phyloP scores from a whole-genome alignment of 441 rosid genomes.

The Adansonia gregorii region DNA sequence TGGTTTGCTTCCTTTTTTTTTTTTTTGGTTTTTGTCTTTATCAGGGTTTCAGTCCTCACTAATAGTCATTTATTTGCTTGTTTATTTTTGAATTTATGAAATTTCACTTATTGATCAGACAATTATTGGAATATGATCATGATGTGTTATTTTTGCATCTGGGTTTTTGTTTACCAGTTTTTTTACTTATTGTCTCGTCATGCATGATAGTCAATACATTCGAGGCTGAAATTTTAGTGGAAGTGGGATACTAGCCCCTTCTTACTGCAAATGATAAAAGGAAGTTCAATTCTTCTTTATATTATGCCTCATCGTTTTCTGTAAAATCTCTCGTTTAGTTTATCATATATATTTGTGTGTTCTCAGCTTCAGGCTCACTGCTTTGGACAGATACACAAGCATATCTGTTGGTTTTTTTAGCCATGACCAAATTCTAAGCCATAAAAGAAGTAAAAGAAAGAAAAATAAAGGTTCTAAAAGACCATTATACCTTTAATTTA shows the following conservation, averaged over 20 bases:
- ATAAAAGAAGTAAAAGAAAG: neutral
- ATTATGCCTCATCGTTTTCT: neutral
- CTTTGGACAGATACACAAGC: neutral
- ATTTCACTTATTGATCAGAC: neutral
- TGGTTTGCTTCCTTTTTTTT: neutral
- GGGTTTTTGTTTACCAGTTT: neutral
- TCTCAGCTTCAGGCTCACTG: neutral
- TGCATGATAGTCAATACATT: neutral
- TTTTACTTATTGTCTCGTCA: neutral
- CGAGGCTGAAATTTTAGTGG: neutral
- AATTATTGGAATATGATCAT: neutral
- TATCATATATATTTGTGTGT: neutral
- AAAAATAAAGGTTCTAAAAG: neutral
- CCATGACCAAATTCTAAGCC: neutral
- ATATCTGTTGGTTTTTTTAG: neutral
- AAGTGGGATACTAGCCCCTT: neutral
- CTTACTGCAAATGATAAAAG: neutral
- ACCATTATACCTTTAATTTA: conserved; percentile 6
- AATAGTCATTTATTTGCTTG: neutral
- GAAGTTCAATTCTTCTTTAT: neutral
- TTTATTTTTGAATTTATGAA: conserved; percentile 5
- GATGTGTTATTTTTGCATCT: neutral
- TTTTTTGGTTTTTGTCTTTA: conserved; percentile 4
- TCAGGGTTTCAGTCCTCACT: neutral
- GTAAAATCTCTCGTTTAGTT: neutral